Evolutionary conservation across 805 yeast genomes (phyloP).

Genomic region (Metschnikowia lochheadii): DNA sequence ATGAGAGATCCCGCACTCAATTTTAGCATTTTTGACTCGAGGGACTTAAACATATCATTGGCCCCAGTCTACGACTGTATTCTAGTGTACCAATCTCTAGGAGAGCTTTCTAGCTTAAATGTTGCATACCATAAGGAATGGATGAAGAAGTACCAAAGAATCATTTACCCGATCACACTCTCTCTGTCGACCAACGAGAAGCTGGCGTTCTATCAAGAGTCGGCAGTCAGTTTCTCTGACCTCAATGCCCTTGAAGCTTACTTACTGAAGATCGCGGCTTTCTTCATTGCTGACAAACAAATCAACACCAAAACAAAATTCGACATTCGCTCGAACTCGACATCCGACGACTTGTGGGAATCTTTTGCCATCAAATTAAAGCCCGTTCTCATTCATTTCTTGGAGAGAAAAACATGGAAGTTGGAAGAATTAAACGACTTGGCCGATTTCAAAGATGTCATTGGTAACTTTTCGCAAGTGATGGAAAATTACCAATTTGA

Average conservation of each 20-base stretch:
- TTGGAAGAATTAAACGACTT: conserved; percentile 41
- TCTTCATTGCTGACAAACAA: conserved; percentile 70
- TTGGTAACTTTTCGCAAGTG: conserved; percentile 71
- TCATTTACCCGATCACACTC: conserved; percentile 59
- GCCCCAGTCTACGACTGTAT: conserved; percentile 80
- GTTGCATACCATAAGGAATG: conserved; percentile 68
- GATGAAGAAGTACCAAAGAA: conserved; percentile 61
- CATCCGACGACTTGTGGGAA: conserved; percentile 73
- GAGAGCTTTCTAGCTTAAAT: conserved; percentile 57
- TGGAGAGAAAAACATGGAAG: conserved; percentile 33
- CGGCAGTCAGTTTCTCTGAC: conserved; percentile 26
- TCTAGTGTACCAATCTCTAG: conserved; percentile 72
- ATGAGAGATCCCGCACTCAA: conserved; percentile 54
- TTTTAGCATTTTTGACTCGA: conserved; percentile 47
- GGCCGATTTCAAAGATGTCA: conserved; percentile 51
- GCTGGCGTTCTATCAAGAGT: conserved; percentile 28
- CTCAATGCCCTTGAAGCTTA: conserved; percentile 47
- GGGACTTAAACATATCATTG: conserved; percentile 45
- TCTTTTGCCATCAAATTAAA: conserved; percentile 54
- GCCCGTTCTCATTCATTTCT: conserved; percentile 51
- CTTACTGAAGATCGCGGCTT: conserved; percentile 64
- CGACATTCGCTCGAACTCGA: conserved; percentile 57
- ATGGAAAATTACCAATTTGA: conserved; percentile 69
- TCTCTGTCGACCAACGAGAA: conserved; percentile 25
- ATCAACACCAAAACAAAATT: conserved; percentile 61